These are phyloP conservation scores for Thalassiosira hispida DNA, from an alignment of 352 stramenopile species.

Conservation along the genomic window DNA sequence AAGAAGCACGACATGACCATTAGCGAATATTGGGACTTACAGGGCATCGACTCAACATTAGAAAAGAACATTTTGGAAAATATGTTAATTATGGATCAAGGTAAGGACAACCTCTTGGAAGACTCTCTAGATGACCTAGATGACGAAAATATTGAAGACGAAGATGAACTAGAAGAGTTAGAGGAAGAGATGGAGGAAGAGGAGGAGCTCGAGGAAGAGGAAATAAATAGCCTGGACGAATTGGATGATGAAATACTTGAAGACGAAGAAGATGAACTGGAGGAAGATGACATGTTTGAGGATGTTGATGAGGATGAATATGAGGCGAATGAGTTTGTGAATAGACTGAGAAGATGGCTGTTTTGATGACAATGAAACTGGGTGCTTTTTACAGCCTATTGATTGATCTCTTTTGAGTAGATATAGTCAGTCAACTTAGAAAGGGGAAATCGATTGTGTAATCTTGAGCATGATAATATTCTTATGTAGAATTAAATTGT, in stretches of 20 bases:
- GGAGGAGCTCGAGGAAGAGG: background rate
- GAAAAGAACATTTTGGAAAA: constrained; percentile 12
- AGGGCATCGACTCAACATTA: constrained; percentile 18
- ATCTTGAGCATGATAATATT: background rate
- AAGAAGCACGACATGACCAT: constrained; percentile 33
- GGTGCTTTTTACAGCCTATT: too few species aligned
- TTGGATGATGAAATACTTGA: constrained; percentile 8
- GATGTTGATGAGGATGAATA: background rate
- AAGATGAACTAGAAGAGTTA: constrained; percentile 11
- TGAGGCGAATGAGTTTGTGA: background rate
- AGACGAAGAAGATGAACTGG: background rate
- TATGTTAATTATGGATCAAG: background rate
- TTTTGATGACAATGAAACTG: too few species aligned
- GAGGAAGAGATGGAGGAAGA: too few species aligned
- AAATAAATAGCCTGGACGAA: background rate
- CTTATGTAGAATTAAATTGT: constrained; percentile 11
- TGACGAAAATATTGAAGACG: background rate
- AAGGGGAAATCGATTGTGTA: too few species aligned
- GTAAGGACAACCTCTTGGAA: too few species aligned
- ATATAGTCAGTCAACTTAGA: too few species aligned
- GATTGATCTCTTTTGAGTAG: too few species aligned
- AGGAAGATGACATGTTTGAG: background rate
- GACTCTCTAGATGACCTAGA: background rate
- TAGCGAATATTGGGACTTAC: constrained; percentile 21
- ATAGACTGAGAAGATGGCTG: too few species aligned